Base-by-base conservation (phyloP, 169 alveolate species). In the Eimeria necatrix region DNA sequence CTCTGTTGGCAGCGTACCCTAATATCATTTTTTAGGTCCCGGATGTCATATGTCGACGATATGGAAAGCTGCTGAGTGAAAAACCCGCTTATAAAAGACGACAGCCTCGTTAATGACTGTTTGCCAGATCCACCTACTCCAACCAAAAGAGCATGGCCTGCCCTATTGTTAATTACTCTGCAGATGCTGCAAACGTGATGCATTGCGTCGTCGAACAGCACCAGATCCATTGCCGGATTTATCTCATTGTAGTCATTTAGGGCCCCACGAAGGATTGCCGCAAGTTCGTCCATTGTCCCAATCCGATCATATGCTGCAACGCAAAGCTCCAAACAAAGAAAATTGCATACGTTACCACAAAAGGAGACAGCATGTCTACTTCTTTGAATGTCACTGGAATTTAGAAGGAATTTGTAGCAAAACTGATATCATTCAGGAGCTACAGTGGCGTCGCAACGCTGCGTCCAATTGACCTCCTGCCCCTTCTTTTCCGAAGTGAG, bases 41-140 rank as follows among this genome's bases (percentile, higher is more conserved):
- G 97, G 96, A 99, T 96, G 86, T 98, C 98, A 95, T 98, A 99
- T 61, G 96, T 97, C 60, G 96, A 96, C 95, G 96, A 97, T 80
- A 96, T 97, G 96, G 95, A 95, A 78, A 96, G 96, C 95, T 97
- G 97, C 84, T 97, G 97, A 61, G 98, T 97, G 20, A 97, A 95
- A 95, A 97, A 98, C 76, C 97, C 97, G 91, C 99, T 97, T 80
- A 98, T 98, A 96, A 98, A 99, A 5, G 99, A 96, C 12, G 99
- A 97, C 70, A 99, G 97, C 93, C 98, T 98, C 10, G 99, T 97
- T 56, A 99, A 96, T 24, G 99, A 98, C 97, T 98, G 98, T 74
- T 98, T 98, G 95, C 99, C 99, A 32, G 99, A 97, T 93, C 99
- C 99, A 60, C 99, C 99, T 48, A 99, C 99, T 59, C 99, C 99